Evolutionary conservation across 371 early-diverging fungal species (phyloP), one percentile per base, ranked within the genome.

Genomic region (Mortierella sp.): DNA sequence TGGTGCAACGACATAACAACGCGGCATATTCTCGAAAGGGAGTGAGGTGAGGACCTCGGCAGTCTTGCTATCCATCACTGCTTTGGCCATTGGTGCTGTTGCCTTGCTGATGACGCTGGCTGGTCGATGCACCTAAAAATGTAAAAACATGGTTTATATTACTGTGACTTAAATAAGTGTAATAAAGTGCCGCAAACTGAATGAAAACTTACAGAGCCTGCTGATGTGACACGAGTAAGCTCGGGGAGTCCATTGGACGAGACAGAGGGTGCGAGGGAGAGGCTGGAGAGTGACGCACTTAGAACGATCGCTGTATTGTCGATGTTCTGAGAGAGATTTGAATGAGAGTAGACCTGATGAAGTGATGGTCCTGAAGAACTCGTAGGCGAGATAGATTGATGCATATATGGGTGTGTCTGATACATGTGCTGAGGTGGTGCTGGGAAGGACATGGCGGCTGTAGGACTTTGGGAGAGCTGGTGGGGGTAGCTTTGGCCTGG

Each of bases 21-120:
- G 69, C 3, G 79, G 79, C 53, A 78, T 78, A 48, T 73, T 70
- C 50, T 78, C 79, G 32, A 67, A 61, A 19, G 79, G 38, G 8
- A 78, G 63, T 4, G 70, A 58, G n/a, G 66, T n/a, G n/a, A 78
- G 67, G 9, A 63, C 69, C 41, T 69, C 79, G 16, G 79, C 74
- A 4, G 79, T 78, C 48, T 60, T 65, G 45, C 68, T n/a, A 0
- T 74, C 74, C 74, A 74, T 74, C 3, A 69, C 57, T 1, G 74
- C 28, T 45, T 40, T 64, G 21, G 55, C 24, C 7, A 55, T 48
- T 21, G 68, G 15, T 11, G 55, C 36, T 7, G 60, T 52, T 24
- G 36, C 21, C 38, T 41, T 66, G 50, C 70, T 70, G 10, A 52
- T 36, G 13, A 70, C 40, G 21, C 76, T 70, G n/a, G 61, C 22